Evolutionary conservation across 2,329 filamentous ascomycete genomes (phyloP).

Genomic region (Keithomyces neogunnii): DNA sequence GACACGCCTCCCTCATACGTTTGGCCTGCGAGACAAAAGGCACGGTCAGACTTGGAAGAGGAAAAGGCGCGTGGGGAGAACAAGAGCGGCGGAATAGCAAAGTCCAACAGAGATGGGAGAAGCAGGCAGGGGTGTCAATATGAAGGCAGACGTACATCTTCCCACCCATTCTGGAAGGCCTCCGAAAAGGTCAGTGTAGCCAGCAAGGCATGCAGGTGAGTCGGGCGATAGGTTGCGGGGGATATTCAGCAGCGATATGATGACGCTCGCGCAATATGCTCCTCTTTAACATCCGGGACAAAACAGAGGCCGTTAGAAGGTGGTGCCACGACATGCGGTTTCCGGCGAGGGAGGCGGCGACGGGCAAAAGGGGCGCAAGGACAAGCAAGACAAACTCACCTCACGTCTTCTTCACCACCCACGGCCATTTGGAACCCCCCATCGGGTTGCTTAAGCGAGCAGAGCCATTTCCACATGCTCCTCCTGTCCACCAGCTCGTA

Average conservation of each 20-base stretch:
- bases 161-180: conserved; percentile 73
- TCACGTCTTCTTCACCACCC: conserved; percentile 86
- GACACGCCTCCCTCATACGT: conserved; percentile 93
- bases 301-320: conserved; percentile 6
- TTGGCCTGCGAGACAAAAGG: conserved; percentile 53
- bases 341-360: neutral
- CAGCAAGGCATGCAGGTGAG: conserved; percentile 56
- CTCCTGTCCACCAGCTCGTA: conserved; percentile 72
- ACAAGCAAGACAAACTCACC: conserved; percentile 34
- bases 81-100: conserved; percentile 1
- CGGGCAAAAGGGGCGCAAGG: neutral
- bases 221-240: conserved; percentile 70
- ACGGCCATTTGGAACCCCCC: conserved; percentile 85
- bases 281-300: conserved; percentile 45
- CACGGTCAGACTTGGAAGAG: conserved; percentile 4
- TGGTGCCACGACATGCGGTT: conserved; percentile 9
- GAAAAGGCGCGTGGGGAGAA: conserved; percentile 4
- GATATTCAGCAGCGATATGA: conserved; percentile 75
- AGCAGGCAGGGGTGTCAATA: neutral
- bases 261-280: conserved; percentile 82
- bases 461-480: conserved; percentile 87
- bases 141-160: conserved; percentile 52
- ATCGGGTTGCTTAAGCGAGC: conserved; percentile 72
- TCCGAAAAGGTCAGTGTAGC: conserved; percentile 57
- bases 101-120: conserved; percentile 5